A percentile compares a stretch with the other conserved stretches of the same genome.
phyloP scores from a whole-genome alignment of 2,329 filamentous ascomycete genomes.

The Cadophora luteo-olivacea region DNA sequence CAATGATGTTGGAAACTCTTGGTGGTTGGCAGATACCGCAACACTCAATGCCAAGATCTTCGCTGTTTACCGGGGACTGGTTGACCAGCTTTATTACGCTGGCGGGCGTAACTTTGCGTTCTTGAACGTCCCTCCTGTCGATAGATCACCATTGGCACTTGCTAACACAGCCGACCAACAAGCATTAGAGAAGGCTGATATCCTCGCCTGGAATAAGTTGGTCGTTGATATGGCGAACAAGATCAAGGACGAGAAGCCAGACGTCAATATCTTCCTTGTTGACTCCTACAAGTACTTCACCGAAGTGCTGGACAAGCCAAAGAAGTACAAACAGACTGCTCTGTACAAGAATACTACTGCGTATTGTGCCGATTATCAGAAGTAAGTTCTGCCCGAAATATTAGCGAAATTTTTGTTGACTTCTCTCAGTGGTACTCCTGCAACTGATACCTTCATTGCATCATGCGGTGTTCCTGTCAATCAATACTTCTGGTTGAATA shows the following conservation, averaged over 20 bases:
- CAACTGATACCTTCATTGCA: conserved; percentile 48
- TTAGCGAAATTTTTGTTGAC: not conserved
- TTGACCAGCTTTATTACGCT: conserved; percentile 55
- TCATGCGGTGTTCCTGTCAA: conserved; percentile 62
- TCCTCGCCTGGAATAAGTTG: conserved; percentile 58
- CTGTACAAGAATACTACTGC: conserved; percentile 60
- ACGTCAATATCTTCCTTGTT: conserved; percentile 58
- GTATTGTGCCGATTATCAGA: conserved; percentile 61
- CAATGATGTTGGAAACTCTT: conserved; percentile 61
- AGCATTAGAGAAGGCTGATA: conserved; percentile 50
- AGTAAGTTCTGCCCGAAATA: conserved; percentile 48
- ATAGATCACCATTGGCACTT: conserved; percentile 57
- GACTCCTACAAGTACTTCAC: conserved; percentile 59
- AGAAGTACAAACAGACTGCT: conserved; percentile 55
- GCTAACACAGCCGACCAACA: conserved; percentile 47
- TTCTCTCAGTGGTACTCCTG: conserved; percentile 50
- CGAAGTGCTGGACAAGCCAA: conserved; percentile 58
- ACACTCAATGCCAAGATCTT: conserved; percentile 50
- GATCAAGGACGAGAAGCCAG: conserved; percentile 45
- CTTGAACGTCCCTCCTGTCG: conserved; percentile 63
- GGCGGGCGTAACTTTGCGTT: conserved; percentile 65
- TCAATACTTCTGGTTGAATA: conserved; percentile 70
- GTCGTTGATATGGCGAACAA: conserved; percentile 49
- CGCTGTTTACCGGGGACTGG: conserved; percentile 50
- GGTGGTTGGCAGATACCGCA: conserved; percentile 43